phyloP scores from a whole-genome alignment of 2,329 filamentous ascomycete genomes.

The Tolypocladium cylindrosporum region DNA sequence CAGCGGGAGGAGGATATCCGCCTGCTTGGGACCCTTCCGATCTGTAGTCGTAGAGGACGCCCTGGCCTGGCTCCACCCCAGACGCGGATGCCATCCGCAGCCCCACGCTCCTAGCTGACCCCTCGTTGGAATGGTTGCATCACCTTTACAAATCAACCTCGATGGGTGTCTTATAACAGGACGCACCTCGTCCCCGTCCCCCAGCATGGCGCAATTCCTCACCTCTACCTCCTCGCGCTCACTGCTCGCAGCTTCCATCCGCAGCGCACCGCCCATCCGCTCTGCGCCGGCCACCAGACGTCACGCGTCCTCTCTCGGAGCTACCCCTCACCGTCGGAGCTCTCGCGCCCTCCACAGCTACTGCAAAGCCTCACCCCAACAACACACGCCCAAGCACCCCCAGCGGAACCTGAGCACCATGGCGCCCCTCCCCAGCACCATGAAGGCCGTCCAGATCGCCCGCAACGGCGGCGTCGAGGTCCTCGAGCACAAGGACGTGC shows the following conservation, averaged over 20 bases:
- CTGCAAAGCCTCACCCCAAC: not conserved
- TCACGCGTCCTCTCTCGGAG: not conserved
- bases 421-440: slow-evolving; percentile 63
- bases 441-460: slow-evolving; percentile 57
- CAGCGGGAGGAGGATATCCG: slow-evolving; percentile 1
- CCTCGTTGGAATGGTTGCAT: not conserved
- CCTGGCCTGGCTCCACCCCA: not conserved
- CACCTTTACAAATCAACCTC: not conserved
- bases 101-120: not conserved
- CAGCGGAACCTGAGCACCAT: slow-evolving; percentile 28
- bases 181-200: not conserved
- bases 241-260: not conserved
- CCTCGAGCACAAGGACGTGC: slow-evolving; percentile 60
- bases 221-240: not conserved
- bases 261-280: not conserved
- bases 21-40: not conserved
- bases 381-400: not conserved
- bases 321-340: not conserved
- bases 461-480: slow-evolving; percentile 60
- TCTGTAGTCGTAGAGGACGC: slow-evolving; percentile 41
- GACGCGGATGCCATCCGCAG: not conserved
- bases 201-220: not conserved
- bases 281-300: not conserved
- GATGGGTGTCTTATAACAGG: not conserved
- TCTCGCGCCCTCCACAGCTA: not conserved